Evolutionary conservation across 805 yeast species (phyloP).

Genomic region (Grigorovia jiainica): DNA sequence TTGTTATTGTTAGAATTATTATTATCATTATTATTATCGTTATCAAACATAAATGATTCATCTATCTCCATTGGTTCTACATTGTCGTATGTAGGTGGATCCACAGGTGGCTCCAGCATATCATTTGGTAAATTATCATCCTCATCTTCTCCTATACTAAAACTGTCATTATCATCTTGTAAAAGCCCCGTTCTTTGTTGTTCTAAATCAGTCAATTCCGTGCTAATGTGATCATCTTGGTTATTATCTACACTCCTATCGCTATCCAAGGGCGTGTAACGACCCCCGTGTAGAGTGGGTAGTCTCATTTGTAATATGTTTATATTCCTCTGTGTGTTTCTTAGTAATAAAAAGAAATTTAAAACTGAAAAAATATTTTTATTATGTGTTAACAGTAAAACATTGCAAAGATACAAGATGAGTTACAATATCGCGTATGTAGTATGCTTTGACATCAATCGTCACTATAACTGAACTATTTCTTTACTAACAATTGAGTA

Average conservation of each 20-base stretch:
- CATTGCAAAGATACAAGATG: conserved; percentile 1
- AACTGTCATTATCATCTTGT: not conserved
- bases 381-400: too few relatives aligned
- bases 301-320: too few relatives aligned
- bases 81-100: conserved; percentile 26
- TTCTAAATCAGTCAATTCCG: not conserved
- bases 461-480: too few relatives aligned
- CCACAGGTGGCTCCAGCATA: conserved; percentile 17
- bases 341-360: not conserved
- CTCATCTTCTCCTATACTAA: not conserved
- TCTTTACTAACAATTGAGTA: not conserved
- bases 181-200: not conserved
- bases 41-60: conserved; percentile 19
- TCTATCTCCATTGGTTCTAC: conserved; percentile 35
- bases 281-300: too few relatives aligned
- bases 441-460: not conserved
- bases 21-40: not conserved
- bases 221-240: too few relatives aligned
- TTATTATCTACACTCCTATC: too few relatives aligned
- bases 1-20: not conserved
- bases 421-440: conserved; percentile 35
- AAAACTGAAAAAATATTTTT: too few relatives aligned
- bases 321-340: too few relatives aligned
- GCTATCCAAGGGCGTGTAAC: too few relatives aligned
- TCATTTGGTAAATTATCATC: too few relatives aligned